A percentile compares a stretch with the other conserved stretches of the same genome.
Conservation (phyloP, 192 early-diverging fungal species). For the Coemansia sp. region DNA sequence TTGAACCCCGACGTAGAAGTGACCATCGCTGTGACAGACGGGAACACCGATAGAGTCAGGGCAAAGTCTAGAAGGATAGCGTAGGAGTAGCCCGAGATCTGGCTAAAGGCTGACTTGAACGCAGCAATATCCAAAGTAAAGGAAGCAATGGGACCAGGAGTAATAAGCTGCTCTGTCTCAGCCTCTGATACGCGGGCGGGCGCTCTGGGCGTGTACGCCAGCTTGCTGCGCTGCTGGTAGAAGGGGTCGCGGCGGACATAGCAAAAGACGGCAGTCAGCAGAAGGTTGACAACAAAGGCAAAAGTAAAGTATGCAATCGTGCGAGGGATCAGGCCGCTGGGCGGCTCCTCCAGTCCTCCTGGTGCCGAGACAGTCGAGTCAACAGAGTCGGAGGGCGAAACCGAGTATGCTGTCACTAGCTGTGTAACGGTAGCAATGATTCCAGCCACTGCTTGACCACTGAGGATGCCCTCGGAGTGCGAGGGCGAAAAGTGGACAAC, state of each 20-base stretch:
- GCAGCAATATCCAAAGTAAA: slow-evolving; percentile 11
- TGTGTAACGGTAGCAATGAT: slow-evolving; percentile 64
- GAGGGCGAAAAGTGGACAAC: slow-evolving; percentile 65
- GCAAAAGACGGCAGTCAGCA: slow-evolving; percentile 31
- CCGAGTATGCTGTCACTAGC: slow-evolving; percentile 58
- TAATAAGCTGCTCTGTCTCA: slow-evolving; percentile 28
- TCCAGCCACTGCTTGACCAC: slow-evolving; percentile 65
- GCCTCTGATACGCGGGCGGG: neutral
- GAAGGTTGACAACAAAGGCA: slow-evolving; percentile 34
- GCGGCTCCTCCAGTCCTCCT: neutral
- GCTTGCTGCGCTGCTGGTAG: slow-evolving; percentile 42
- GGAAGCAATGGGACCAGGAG: neutral
- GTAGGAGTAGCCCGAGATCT: slow-evolving; percentile 54
- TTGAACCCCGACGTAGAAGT: slow-evolving; percentile 47
- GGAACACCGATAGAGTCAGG: slow-evolving; percentile 71
- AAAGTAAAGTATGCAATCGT: slow-evolving; percentile 51
- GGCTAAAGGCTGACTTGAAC: slow-evolving; percentile 38
- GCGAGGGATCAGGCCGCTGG: slow-evolving; percentile 21
- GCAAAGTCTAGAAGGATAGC: slow-evolving; percentile 61
- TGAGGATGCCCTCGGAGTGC: slow-evolving; percentile 71
- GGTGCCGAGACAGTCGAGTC: neutral
- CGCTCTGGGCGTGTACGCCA: slow-evolving; percentile 10
- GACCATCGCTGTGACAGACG: slow-evolving; percentile 70
- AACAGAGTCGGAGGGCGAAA: slow-evolving; percentile 12
- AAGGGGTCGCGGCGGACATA: slow-evolving; percentile 31